Evolutionary conservation across 2,329 filamentous ascomycete species (phyloP).

Genomic region (Cercospora nicotianae): DNA sequence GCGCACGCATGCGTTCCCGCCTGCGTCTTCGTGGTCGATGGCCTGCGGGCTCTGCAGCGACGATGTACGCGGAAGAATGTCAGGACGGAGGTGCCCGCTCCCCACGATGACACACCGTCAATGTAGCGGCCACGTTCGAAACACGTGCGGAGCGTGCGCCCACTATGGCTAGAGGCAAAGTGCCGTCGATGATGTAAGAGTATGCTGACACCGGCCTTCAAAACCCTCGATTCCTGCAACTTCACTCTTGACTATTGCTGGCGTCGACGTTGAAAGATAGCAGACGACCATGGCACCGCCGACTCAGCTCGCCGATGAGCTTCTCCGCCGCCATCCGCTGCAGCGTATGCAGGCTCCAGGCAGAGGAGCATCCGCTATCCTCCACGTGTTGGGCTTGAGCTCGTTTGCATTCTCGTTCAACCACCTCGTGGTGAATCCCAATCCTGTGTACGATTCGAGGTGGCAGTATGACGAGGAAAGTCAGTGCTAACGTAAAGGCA

Average conservation of each 20-base stretch:
- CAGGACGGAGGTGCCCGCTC: not conserved
- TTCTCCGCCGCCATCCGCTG: slow-evolving; percentile 56
- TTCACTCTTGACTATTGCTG: not conserved
- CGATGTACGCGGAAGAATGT: not conserved
- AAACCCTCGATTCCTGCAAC: not conserved
- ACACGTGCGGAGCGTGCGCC: not conserved
- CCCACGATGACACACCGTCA: not conserved
- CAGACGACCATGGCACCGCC: slow-evolving; percentile 17
- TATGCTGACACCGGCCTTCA: not conserved
- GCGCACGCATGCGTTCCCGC: not conserved
- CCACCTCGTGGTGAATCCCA: slow-evolving; percentile 42
- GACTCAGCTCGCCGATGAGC: slow-evolving; percentile 24
- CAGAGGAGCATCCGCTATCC: slow-evolving; percentile 59
- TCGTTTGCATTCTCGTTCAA: slow-evolving; percentile 49
- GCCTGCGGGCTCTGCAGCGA: not conserved
- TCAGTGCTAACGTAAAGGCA: slow-evolving; percentile 30
- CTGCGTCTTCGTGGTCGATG: not conserved
- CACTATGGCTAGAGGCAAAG: not conserved
- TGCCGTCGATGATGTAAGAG: not conserved
- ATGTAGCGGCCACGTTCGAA: not conserved
- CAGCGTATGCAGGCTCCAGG: slow-evolving; percentile 68
- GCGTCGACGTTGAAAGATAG: not conserved
- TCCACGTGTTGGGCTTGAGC: slow-evolving; percentile 57
- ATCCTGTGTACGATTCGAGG: slow-evolving; percentile 37
- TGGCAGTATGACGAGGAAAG: not conserved